Evolutionary conservation across 1,284 basidiomycete species (phyloP), one percentile per base, ranked within the genome.

Genomic region (Gomphus sp.): DNA sequence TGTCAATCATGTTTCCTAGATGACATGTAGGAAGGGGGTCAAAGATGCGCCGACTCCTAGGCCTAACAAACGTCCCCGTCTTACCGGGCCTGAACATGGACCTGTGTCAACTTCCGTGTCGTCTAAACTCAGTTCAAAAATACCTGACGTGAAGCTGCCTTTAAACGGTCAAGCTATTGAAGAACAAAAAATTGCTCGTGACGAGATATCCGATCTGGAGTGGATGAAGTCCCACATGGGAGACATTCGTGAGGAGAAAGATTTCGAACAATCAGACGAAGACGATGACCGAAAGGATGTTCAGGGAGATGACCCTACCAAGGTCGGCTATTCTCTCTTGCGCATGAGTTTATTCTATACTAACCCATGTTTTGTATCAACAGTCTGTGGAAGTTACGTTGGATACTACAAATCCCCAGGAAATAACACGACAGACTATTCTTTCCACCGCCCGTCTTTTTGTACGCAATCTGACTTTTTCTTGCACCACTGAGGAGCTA

Each of bases 381-480:
- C 39, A 55, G 39, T 8, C n/a, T 25, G 37, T 7, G 33, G 25
- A 43, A 16, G 45, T 47, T 48, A 45, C 53, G 10, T 18, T 22
- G 18, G 22, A 45, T 44, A 3, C 44, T n/a, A 33, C 44, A 33
- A 60, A 66, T 12, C 66, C 70, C 0, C 72, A 74, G 52, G 79
- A 85, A 55, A 69, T 77, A 2, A 74, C 75, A 0, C 81, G 76
- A 62, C 77, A 80, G 37, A 84, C 84, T 0, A 93, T 98, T 59
- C 74, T 89, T 28, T 80, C 82, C 60, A 93, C 91, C 0, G 82
- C 84, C 0, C 84, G 96, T 1, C 74, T 98, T 4, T 98, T 98
- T 69, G 76, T 98, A 6, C 91, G 96, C 12, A 99, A 98, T 69
- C 73, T 98, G 18, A 80, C 94, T 0, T 98, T 93, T 68, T 80